A percentile compares a stretch with the other conserved stretches of the same genome.
Evolutionary conservation across 108 stramenopile genomes (phyloP).

Genomic region (Cyclostephanos invisitatus): DNA sequence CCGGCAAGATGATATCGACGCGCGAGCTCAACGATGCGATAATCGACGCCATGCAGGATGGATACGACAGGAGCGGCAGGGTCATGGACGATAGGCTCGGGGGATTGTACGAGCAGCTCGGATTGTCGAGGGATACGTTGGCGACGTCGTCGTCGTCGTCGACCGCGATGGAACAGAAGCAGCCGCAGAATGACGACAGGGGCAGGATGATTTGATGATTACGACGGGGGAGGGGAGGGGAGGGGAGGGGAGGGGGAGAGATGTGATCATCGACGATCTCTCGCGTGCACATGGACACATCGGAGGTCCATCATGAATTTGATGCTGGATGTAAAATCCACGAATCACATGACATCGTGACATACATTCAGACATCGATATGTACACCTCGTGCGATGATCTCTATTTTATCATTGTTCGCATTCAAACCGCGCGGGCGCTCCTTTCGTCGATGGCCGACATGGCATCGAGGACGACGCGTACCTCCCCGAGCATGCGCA

Average conservation of each 20-base stretch:
- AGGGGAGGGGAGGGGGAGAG: neutral
- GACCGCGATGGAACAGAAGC: too few relatives aligned
- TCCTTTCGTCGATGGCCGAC: conserved; percentile 61
- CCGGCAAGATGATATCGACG: conserved; percentile 19
- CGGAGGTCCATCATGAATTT: too few relatives aligned
- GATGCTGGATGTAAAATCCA: too few relatives aligned
- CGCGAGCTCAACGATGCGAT: conserved; percentile 42
- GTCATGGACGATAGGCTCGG: conserved; percentile 44
- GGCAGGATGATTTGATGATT: neutral
- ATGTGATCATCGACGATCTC: too few relatives aligned
- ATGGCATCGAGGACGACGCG: conserved; percentile 88
- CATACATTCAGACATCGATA: too few relatives aligned
- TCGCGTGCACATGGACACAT: too few relatives aligned
- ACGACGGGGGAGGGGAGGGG: neutral
- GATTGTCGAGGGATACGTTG: conserved; percentile 20
- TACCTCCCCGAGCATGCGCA: conserved; percentile 89
- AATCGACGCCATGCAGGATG: conserved; percentile 42
- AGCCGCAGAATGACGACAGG: neutral
- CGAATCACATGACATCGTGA: too few relatives aligned
- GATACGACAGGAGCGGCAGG: conserved; percentile 29
- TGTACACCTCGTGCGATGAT: too few relatives aligned
- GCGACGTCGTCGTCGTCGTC: neutral
- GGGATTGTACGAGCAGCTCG: conserved; percentile 47
- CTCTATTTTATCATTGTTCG: neutral
- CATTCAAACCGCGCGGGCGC: conserved; percentile 33